Evolutionary conservation across 345 rosid genomes (phyloP).

Genomic region (Lepidium sativum): DNA sequence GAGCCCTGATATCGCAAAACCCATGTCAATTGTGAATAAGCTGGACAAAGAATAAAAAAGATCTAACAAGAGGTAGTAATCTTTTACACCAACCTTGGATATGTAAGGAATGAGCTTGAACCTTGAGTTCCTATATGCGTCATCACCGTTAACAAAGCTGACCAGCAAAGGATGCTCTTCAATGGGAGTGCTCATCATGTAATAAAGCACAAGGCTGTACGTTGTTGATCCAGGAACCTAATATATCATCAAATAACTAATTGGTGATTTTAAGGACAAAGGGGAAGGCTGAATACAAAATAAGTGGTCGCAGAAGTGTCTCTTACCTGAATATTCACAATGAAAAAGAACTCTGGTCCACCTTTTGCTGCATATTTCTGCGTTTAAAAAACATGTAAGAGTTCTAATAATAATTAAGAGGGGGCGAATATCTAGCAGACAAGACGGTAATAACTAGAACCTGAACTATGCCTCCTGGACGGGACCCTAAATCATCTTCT

Average conservation of each 20-base stretch:
- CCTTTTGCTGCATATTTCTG: constrained; percentile 93
- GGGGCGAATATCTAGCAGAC: background rate
- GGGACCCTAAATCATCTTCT: constrained; percentile 86
- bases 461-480: constrained; percentile 93
- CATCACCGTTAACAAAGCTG: constrained; percentile 75
- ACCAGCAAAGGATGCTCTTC: constrained; percentile 72
- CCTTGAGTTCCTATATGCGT: constrained; percentile 84
- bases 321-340: constrained; percentile 77
- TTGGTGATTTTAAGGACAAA: background rate
- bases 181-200: constrained; percentile 77
- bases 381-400: constrained; percentile 16
- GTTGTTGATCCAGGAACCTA: constrained; percentile 94
- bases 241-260: constrained; percentile 4
- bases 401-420: background rate
- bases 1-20: constrained; percentile 55
- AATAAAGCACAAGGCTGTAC: constrained; percentile 73
- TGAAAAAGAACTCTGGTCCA: constrained; percentile 85
- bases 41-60: background rate
- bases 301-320: background rate
- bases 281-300: background rate
- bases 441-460: constrained; percentile 1
- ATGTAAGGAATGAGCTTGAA: constrained; percentile 98
- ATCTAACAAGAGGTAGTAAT: background rate
- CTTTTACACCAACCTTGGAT: constrained; percentile 51
- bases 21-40: background rate